Conservation (phyloP, 2,329 filamentous ascomycete genomes). For the Neonectria coccinea region DNA sequence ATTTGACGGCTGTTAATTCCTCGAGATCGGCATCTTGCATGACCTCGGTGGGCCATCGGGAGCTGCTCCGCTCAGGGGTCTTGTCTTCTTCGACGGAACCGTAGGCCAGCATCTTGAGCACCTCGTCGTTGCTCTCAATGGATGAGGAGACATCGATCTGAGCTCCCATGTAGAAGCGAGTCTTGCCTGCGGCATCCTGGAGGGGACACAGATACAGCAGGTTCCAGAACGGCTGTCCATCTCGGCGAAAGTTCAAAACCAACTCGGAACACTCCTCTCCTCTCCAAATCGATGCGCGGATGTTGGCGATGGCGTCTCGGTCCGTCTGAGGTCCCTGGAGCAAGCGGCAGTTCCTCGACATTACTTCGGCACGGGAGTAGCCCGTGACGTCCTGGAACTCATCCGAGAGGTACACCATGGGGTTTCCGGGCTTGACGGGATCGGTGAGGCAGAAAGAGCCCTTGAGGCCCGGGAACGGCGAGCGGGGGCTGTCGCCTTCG, state of each 20-base stretch:
- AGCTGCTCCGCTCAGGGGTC: conserved; percentile 8
- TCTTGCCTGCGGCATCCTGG: conserved; percentile 58
- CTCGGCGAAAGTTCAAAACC: conserved; percentile 63
- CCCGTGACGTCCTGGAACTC: conserved; percentile 65
- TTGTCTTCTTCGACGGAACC: conserved; percentile 44
- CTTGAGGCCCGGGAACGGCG: conserved; percentile 65
- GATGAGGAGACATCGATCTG: conserved; percentile 69
- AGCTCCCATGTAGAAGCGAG: conserved; percentile 66
- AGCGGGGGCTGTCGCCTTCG: conserved; percentile 44
- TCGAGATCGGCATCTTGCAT: conserved; percentile 42
- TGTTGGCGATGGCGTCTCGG: conserved; percentile 52
- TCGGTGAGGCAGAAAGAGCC: conserved; percentile 70
- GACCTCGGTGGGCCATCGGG: conserved; percentile 34
- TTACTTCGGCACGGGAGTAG: conserved; percentile 59
- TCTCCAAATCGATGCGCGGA: conserved; percentile 56
- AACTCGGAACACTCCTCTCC: conserved; percentile 62
- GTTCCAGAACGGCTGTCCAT: conserved; percentile 68
- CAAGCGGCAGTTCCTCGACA: conserved; percentile 63
- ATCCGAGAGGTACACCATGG: conserved; percentile 62
- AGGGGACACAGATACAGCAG: conserved; percentile 66
- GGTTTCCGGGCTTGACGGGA: conserved; percentile 61
- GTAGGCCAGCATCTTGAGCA: conserved; percentile 62
- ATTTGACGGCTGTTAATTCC: conserved; percentile 42
- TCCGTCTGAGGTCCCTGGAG: conserved; percentile 63
- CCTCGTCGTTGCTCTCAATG: conserved; percentile 62